Base-by-base conservation (phyloP, 2,329 filamentous ascomycete genomes). In the Xylariaceae sp. region DNA sequence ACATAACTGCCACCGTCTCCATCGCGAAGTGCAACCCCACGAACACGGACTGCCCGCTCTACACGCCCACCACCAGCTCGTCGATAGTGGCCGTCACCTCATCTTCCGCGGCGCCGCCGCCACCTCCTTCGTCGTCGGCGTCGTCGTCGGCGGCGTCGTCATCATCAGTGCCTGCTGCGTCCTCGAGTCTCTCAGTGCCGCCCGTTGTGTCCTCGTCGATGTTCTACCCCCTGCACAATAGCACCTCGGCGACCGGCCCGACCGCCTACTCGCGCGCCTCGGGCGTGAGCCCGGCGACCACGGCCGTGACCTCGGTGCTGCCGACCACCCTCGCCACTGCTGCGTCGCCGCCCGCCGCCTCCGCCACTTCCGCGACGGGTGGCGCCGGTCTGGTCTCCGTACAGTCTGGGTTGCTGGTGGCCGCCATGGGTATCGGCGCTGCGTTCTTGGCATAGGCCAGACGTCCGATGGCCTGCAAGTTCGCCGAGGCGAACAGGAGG, bases 41-140 rank as follows among this genome's bases (percentile, higher is more conserved):
- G 29, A 52, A 55, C 42, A 45, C 52, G 3, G 47, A 35, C 10
- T 56, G 52, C 45, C 51, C 52, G 17, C 41, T 53, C 31, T 53
- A 55, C 43, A 49, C 45, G 22, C 36, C 51, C 29, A 27, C 41
- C 15, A 29, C 43, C 24, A 51, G 28, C 39, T 44, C 46, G 11
- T 39, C 26, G 5, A 28, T 36, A 17, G 28, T 33, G 14, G 23
- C 27, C 12, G 32, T 40, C 19, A 39, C 28, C 13, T 40, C 42
- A 15, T 40, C 38, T 28, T 39, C 38, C n/a, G 31, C 40, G 9
- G 35, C 44, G 23, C 31, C 45, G 22, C 23, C 42, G 18, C 24
- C 38, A 13, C 38, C 46, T 3, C 37, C 19, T 18, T 21, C 38
- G 22, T 21, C 33, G 14, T 33, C 36, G 23, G 33, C 33, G 4